Conservation (phyloP, 139 green algal genomes). For the Coelastrella sp. region DNA sequence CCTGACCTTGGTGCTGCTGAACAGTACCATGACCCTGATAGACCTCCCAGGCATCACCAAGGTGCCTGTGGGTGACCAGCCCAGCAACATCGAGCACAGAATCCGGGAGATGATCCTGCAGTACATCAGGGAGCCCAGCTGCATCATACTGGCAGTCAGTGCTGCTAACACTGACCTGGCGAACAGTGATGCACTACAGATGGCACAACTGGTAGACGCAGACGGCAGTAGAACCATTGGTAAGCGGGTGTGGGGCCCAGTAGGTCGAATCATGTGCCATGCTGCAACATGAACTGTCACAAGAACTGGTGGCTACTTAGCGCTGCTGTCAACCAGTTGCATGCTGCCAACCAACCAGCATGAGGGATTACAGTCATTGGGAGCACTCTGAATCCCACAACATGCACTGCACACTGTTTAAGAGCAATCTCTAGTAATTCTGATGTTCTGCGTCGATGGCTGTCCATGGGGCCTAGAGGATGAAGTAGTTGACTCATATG, state of each 20-base stretch:
- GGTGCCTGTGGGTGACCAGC: slow-evolving; percentile 98
- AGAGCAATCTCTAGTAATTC: too few relatives aligned
- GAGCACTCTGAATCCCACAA: too few relatives aligned
- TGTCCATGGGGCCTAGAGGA: too few relatives aligned
- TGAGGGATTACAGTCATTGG: too few relatives aligned
- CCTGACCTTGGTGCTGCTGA: neutral
- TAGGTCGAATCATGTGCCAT: too few relatives aligned
- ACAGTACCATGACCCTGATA: slow-evolving; percentile 98
- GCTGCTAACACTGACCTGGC: slow-evolving; percentile 90
- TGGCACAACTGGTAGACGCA: slow-evolving; percentile 86
- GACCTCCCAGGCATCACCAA: slow-evolving; percentile 97
- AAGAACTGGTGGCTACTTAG: too few relatives aligned
- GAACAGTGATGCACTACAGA: slow-evolving; percentile 87
- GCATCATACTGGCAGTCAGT: slow-evolving; percentile 91
- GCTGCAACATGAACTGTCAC: too few relatives aligned
- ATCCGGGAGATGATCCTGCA: slow-evolving; percentile 86
- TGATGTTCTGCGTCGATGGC: too few relatives aligned
- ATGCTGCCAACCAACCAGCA: too few relatives aligned
- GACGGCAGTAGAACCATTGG: slow-evolving; percentile 79
- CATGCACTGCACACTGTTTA: too few relatives aligned
- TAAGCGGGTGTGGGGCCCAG: slow-evolving; percentile 25
- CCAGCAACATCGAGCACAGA: slow-evolving; percentile 93
- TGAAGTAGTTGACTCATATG: neutral
- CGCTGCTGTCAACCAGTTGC: too few relatives aligned
- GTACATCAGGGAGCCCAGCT: slow-evolving; percentile 92